phyloP scores from a whole-genome alignment of 257 asterid genomes.

The Solanum ahanhuiri region DNA sequence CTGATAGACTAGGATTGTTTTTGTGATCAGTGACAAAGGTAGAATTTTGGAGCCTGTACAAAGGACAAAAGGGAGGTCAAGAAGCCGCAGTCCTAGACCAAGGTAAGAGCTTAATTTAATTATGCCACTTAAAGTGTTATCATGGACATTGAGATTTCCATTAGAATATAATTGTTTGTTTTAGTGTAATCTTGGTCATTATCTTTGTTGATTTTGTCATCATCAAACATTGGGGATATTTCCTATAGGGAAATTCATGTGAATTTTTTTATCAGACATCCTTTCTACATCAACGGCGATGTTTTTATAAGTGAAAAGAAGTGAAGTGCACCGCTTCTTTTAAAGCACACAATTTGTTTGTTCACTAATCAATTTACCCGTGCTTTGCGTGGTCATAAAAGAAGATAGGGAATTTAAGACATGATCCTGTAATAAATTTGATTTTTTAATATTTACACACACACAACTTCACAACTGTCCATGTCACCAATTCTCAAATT shows the following conservation, averaged over 20 bases:
- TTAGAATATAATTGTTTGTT: neutral
- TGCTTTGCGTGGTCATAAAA: neutral
- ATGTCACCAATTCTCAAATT: neutral
- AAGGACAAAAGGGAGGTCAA: constrained; percentile 51
- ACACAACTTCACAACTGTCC: neutral
- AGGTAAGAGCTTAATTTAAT: constrained; percentile 32
- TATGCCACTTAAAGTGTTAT: neutral
- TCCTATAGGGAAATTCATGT: neutral
- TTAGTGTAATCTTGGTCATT: neutral
- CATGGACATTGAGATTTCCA: neutral
- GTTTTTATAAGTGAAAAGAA: neutral
- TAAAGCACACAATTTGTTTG: neutral
- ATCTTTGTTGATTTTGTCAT: neutral
- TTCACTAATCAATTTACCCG: neutral
- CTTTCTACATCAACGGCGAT: neutral
- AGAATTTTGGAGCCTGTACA: constrained; percentile 66
- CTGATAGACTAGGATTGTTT: neutral
- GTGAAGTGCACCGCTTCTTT: neutral
- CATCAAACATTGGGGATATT: neutral
- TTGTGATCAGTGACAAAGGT: constrained; percentile 55
- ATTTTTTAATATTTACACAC: neutral
- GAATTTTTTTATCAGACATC: neutral
- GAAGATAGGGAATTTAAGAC: neutral
- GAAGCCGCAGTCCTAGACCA: constrained; percentile 92
- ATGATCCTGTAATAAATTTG: neutral